Evolutionary conservation across 441 rosid species (phyloP), one percentile per base, ranked within the genome.

Genomic region (Mallotus japonicus): DNA sequence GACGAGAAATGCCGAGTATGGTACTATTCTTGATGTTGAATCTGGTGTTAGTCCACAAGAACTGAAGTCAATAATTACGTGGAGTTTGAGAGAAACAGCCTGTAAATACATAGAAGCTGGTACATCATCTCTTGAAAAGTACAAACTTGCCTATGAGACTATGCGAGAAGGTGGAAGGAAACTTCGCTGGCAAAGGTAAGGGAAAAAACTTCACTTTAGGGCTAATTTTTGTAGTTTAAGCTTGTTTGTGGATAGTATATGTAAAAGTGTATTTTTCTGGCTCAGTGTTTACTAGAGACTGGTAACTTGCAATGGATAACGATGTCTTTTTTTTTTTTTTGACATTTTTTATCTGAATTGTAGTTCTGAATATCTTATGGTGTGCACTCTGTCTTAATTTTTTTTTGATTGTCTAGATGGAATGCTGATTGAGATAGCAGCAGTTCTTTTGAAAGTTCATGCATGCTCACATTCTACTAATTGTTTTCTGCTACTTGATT

Each of bases 1-100:
- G 98, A 88, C 93, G 13, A 87, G 86, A 74, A 88, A 90, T 42
- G 94, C 97, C 0, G 89, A 87, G 80, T 81, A 81, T 57, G 92
- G 93, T 54, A 78, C 76, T 66, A 66, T 89, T 6, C 75, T 78
- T 14, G 88, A 88, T 77, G 34, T 78, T 8, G 96, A 87, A 63
- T 86, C 97, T 13, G 86, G 85, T 53, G 76, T 81, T 42, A 86
- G 75, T 71, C 74, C 85, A 54, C 90, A 80, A 62, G 93, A 93
- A 69, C 85, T 88, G 0, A 87, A 86, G 85, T 79, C 87, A 28
- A 74, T 86, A 76, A 87, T 93, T 87, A 71, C 73, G 24, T 90
- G 97, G 97, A 91, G 96, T 86, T 80, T 93, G 76, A 85, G 87
- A 75, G 97, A 90, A 80, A 81, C 93, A 71, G 95, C 93, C 42